Conservation (phyloP, 257 asterid genomes). For the Apocynum venetum region DNA sequence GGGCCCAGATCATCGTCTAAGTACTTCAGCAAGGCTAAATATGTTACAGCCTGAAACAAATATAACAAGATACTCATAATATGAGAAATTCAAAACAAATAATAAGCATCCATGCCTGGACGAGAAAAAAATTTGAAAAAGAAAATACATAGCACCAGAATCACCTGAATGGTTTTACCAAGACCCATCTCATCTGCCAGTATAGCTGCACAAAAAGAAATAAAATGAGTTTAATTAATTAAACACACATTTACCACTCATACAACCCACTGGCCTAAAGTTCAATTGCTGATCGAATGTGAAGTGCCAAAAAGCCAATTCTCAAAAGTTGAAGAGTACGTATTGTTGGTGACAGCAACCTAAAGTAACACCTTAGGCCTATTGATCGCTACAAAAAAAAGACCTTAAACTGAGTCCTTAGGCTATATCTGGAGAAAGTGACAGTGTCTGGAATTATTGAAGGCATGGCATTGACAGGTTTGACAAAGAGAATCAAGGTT, state of each 20-base stretch:
- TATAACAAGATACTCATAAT: neutral
- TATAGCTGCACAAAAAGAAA: slow-evolving; percentile 58
- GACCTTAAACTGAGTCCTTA: too few relatives aligned
- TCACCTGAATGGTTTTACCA: slow-evolving; percentile 96
- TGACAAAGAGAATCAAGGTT: neutral
- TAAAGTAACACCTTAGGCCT: too few relatives aligned
- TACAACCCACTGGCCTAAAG: too few relatives aligned
- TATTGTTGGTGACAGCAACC: too few relatives aligned
- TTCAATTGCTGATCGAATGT: too few relatives aligned
- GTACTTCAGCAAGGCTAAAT: slow-evolving; percentile 74
- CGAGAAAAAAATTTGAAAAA: neutral
- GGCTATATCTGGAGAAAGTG: neutral
- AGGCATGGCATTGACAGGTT: neutral
- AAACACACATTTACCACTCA: neutral
- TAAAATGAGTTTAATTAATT: slow-evolving; percentile 14
- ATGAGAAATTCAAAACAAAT: too few relatives aligned
- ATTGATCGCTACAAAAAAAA: too few relatives aligned
- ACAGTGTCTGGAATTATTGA: neutral
- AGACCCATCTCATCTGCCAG: slow-evolving; percentile 99
- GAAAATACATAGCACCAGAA: slow-evolving; percentile 1
- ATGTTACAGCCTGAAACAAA: slow-evolving; percentile 77
- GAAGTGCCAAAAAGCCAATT: too few relatives aligned
- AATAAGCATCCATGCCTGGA: neutral
- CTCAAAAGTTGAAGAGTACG: too few relatives aligned
- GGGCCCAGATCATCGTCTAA: slow-evolving; percentile 93